Evolutionary conservation across 495 filamentous ascomycete species (phyloP).

Genomic region (Hypoxylon rickii): DNA sequence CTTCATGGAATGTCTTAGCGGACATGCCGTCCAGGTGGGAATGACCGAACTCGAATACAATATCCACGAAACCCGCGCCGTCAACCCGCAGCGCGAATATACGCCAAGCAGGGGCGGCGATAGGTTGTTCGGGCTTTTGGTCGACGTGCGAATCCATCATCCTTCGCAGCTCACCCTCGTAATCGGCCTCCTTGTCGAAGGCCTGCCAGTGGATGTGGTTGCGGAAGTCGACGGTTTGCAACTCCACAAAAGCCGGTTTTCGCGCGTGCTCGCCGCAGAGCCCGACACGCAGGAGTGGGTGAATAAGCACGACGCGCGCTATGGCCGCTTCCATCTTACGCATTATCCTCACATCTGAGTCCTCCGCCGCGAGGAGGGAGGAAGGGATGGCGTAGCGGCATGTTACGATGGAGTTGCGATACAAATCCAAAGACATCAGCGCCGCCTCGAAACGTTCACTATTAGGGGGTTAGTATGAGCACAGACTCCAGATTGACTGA

Average conservation of each 20-base stretch:
- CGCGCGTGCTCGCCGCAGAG: slow-evolving; percentile 35
- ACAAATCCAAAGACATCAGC: slow-evolving; percentile 38
- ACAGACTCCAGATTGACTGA: too few relatives aligned
- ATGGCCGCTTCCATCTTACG: slow-evolving; percentile 34
- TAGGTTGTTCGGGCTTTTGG: slow-evolving; percentile 24
- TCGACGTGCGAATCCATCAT: slow-evolving; percentile 35
- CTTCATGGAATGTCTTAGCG: slow-evolving; percentile 40
- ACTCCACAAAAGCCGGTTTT: slow-evolving; percentile 37
- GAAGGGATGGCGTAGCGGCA: slow-evolving; percentile 37
- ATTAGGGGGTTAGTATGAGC: not conserved
- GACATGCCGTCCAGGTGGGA: slow-evolving; percentile 42
- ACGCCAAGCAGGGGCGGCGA: slow-evolving; percentile 39
- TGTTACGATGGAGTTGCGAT: slow-evolving; percentile 41
- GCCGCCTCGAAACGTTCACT: slow-evolving; percentile 35
- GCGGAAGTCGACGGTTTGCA: slow-evolving; percentile 34
- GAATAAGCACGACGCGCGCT: slow-evolving; percentile 36
- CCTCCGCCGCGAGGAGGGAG: not conserved
- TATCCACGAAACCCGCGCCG: slow-evolving; percentile 21
- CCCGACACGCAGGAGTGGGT: slow-evolving; percentile 39
- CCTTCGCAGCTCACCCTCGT: slow-evolving; percentile 21
- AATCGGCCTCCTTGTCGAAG: not conserved
- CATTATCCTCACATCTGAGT: slow-evolving; percentile 4
- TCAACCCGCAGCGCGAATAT: slow-evolving; percentile 26
- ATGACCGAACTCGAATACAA: slow-evolving; percentile 44
- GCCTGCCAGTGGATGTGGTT: slow-evolving; percentile 35